Conservation (phyloP, 495 filamentous ascomycete genomes). For the Aspergillus indologenus region DNA sequence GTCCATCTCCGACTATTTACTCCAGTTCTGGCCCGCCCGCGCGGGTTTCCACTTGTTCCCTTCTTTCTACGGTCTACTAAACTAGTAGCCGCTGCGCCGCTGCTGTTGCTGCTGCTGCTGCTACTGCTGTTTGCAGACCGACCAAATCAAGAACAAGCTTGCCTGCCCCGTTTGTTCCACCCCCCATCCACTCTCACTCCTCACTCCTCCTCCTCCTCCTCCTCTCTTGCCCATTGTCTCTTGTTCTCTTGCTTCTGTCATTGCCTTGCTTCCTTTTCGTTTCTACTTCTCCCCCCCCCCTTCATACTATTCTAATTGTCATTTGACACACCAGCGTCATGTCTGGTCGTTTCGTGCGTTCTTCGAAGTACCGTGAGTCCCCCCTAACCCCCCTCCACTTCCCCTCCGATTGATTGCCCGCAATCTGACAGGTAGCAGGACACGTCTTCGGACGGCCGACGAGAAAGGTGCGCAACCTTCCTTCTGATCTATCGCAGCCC, state of each 20-base stretch:
- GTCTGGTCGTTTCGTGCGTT: slow-evolving; percentile 96
- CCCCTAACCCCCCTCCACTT: not conserved
- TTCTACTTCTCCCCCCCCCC: slow-evolving; percentile 17
- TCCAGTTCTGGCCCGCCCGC: not conserved
- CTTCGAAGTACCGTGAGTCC: slow-evolving; percentile 94
- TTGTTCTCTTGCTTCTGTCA: slow-evolving; percentile 13
- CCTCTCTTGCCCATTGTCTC: slow-evolving; percentile 16
- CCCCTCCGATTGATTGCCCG: slow-evolving; percentile 26
- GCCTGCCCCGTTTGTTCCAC: too few species aligned
- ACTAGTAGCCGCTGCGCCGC: too few species aligned
- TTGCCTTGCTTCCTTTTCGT: slow-evolving; percentile 18
- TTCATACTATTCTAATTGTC: slow-evolving; percentile 12
- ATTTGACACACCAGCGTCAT: slow-evolving; percentile 44
- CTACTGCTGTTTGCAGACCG: not conserved
- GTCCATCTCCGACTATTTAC: not conserved
- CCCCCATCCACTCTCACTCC: slow-evolving; percentile 8
- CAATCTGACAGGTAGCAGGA: slow-evolving; percentile 55
- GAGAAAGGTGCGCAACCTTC: slow-evolving; percentile 64
- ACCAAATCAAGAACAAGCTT: not conserved
- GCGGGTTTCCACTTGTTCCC: not conserved
- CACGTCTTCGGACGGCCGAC: slow-evolving; percentile 96
- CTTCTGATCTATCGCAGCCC: not conserved
- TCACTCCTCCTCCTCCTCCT: slow-evolving; percentile 13
- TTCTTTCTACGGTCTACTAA: too few species aligned
- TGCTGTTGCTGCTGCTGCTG: not conserved